Evolutionary conservation across 768 basidiomycete species (phyloP), one percentile per base, ranked within the genome.

Genomic region (Boletellus sp.): DNA sequence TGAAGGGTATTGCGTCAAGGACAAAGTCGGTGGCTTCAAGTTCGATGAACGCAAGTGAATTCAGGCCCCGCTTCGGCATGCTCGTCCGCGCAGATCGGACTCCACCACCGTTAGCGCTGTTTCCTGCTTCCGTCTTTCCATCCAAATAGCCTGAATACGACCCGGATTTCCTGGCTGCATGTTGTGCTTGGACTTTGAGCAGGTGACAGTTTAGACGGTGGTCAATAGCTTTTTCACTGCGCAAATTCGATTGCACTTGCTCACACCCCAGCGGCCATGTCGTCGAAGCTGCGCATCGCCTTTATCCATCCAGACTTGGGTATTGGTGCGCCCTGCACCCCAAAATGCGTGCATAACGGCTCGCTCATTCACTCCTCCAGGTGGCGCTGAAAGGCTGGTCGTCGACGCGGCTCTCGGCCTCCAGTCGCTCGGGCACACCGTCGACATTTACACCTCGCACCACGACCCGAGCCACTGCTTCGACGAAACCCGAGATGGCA

Each of bases 291-390:
- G 43, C 74, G 75, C 28, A 72, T 96, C 52, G 93, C 90, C 5
- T 92, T 96, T 69, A 76, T 96, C 47, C 94, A 97, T 64, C 94
- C 94, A 31, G 94, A 97, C 72, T 75, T 97, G 5, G 94, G 94
- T 50, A 94, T 97, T 44, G 94, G 94, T 93, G 57, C 38, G 66
- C 59, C 19, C 22, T 22, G 17, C 6, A 6, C 6, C 24, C 5
- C 23, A 28, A 41, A 20, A 34, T 10, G 13, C 6, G 33, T 11
- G 11, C 37, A 31, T 35, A 35, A 38, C 12, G n/a, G 28, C 52
- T 13, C 17, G 28, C 52, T 37, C 47, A 34, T 17, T 12, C 13
- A 40, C 32, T 32, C 20, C 23, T 34, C 11, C 60, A 97, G 94
- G 95, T 56, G 95, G 95, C 17, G 95, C 95, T 3, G 95, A 99